Evolutionary conservation across 805 yeast species (phyloP).

Genomic region (Candida maltosa): DNA sequence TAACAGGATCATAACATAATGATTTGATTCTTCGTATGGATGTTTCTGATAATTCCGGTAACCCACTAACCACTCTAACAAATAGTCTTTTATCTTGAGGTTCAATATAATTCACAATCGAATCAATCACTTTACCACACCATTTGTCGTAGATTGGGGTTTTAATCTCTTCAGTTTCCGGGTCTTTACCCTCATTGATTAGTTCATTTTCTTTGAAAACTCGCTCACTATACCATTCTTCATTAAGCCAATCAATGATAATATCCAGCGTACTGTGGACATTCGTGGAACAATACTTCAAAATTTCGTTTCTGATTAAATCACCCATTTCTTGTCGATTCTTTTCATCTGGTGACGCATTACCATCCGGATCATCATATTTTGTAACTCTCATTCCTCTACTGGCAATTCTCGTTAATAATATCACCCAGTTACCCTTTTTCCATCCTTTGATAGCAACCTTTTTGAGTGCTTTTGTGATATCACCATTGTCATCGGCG

Average conservation of each 20-base stretch:
- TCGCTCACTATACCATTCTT: constrained; percentile 80
- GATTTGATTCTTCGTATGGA: constrained; percentile 67
- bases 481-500: constrained; percentile 10
- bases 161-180: constrained; percentile 13
- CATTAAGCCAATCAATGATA: constrained; percentile 89
- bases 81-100: constrained; percentile 75
- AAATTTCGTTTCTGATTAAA: constrained; percentile 65
- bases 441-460: constrained; percentile 51
- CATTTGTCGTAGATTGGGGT: constrained; percentile 63
- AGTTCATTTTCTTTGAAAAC: constrained; percentile 33
- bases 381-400: constrained; percentile 58
- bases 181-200: constrained; percentile 14
- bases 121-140: constrained; percentile 70
- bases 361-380: constrained; percentile 7
- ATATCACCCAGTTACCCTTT: constrained; percentile 70
- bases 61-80: constrained; percentile 78
- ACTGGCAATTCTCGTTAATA: constrained; percentile 75
- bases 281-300: constrained; percentile 69
- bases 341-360: constrained; percentile 19
- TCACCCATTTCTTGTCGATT: constrained; percentile 46
- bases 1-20: constrained; percentile 80
- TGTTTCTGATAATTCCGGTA: constrained; percentile 68
- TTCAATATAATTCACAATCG: constrained; percentile 81
- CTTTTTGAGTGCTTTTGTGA: constrained; percentile 50
- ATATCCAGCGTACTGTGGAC: constrained; percentile 70